phyloP scores from a whole-genome alignment of 2,329 filamentous ascomycete genomes.

The Amauroascus verrucosus region DNA sequence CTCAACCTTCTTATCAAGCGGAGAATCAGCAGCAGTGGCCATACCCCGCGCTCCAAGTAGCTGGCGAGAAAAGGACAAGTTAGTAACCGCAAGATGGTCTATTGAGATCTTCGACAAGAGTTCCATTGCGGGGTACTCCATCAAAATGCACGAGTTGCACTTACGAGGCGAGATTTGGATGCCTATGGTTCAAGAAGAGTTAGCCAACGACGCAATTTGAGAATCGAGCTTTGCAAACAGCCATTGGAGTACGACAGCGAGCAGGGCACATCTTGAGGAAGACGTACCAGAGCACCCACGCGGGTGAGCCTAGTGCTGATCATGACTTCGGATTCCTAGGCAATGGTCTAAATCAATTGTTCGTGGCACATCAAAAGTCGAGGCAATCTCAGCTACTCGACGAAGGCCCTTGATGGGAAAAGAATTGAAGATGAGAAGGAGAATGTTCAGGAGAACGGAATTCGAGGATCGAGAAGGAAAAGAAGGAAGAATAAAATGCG shows the following conservation, averaged over 20 bases:
- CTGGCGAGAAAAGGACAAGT: conserved; percentile 39
- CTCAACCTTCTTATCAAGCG: conserved; percentile 89
- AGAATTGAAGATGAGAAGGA: conserved; percentile 31
- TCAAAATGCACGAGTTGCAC: conserved; percentile 17
- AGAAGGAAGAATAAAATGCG: conserved; percentile 11
- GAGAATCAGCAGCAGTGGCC: conserved; percentile 75
- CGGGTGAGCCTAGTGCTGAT: conserved; percentile 40
- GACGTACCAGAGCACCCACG: conserved; percentile 40
- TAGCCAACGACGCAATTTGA: conserved; percentile 20
- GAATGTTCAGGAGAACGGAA: conserved; percentile 25
- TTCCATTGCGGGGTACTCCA: not conserved
- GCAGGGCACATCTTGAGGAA: conserved; percentile 4
- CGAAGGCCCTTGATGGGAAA: conserved; percentile 21
- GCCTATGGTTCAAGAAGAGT: conserved; percentile 23
- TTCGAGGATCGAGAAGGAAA: conserved; percentile 26
- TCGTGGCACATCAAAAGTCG: conserved; percentile 29
- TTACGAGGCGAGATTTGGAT: conserved; percentile 39
- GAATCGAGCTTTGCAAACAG: not conserved
- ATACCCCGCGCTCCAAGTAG: conserved; percentile 57
- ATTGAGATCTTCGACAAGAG: not conserved
- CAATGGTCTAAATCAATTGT: conserved; percentile 20
- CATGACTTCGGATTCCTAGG: conserved; percentile 37
- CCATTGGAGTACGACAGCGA: not conserved
- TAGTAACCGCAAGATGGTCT: conserved; percentile 18
- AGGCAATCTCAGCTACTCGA: conserved; percentile 25